Conservation (phyloP, 352 stramenopile genomes). For the Paralagenidium karlingii region DNA sequence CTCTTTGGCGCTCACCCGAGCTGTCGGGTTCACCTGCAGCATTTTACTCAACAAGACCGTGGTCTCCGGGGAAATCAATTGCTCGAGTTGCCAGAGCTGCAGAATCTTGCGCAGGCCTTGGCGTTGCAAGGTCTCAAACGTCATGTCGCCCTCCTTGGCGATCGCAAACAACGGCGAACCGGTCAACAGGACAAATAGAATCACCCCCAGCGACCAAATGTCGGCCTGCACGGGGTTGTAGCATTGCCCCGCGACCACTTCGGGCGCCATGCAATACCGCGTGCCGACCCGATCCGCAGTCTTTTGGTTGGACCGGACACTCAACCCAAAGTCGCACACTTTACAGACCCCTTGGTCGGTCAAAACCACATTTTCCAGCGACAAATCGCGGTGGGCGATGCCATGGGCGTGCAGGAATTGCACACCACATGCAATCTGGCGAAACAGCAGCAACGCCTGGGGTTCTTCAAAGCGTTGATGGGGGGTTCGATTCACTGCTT, state of each 20-base stretch:
- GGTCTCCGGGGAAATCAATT: too few relatives aligned
- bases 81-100: too few relatives aligned
- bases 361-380: slow-evolving; percentile 7
- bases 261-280: slow-evolving; percentile 48
- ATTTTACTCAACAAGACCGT: too few relatives aligned
- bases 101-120: too few relatives aligned
- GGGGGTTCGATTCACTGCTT: slow-evolving; percentile 8
- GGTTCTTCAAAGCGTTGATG: too few relatives aligned
- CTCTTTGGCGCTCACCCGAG: slow-evolving; percentile 2
- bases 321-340: slow-evolving; percentile 6
- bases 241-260: slow-evolving; percentile 20
- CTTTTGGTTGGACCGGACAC: not conserved
- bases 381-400: slow-evolving; percentile 4
- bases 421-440: slow-evolving; percentile 6
- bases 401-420: slow-evolving; percentile 4
- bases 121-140: too few relatives aligned
- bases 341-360: slow-evolving; percentile 2
- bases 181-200: slow-evolving; percentile 54
- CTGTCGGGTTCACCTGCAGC: too few relatives aligned
- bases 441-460: too few relatives aligned
- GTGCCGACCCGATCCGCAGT: slow-evolving; percentile 45
- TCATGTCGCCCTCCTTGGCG: too few relatives aligned
- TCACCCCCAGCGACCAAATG: slow-evolving; percentile 49
- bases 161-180: too few relatives aligned
- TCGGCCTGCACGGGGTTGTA: slow-evolving; percentile 43